Evolutionary conservation across 192 early-diverging fungal genomes (phyloP).

Genomic region (Endogone sp.): DNA sequence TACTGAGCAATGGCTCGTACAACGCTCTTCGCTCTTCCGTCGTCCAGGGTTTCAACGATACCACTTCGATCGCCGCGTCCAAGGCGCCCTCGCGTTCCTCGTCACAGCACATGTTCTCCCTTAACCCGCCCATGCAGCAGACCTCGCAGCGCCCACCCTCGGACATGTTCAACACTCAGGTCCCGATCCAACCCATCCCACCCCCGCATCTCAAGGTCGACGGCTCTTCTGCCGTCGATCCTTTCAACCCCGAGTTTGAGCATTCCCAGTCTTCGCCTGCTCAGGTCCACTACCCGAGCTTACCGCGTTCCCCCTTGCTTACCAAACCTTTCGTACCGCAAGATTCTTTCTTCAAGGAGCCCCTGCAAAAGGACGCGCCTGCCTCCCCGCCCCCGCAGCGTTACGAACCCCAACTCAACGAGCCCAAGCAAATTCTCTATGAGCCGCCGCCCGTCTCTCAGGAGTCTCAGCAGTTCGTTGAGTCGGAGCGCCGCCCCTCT

Average conservation of each 20-base stretch:
- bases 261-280: no score
- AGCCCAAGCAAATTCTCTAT: no score
- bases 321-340: not conserved
- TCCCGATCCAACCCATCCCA: not conserved
- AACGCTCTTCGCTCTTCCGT: not conserved
- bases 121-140: no score
- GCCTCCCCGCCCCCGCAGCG: no score
- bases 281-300: not conserved
- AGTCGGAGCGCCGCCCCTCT: no score
- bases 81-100: not conserved
- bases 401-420: no score
- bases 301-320: not conserved
- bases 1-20: not conserved
- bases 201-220: not conserved
- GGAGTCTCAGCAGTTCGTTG: no score
- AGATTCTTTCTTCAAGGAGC: not conserved
- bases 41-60: not conserved
- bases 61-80: no score
- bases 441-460: no score
- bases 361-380: not conserved
- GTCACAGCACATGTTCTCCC: not conserved
- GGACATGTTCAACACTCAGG: not conserved
- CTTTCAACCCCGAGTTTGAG: not conserved
- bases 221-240: not conserved
- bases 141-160: not conserved